Evolutionary conservation across 108 stramenopile species (phyloP).

Genomic region (Discostella stelligeroides): DNA sequence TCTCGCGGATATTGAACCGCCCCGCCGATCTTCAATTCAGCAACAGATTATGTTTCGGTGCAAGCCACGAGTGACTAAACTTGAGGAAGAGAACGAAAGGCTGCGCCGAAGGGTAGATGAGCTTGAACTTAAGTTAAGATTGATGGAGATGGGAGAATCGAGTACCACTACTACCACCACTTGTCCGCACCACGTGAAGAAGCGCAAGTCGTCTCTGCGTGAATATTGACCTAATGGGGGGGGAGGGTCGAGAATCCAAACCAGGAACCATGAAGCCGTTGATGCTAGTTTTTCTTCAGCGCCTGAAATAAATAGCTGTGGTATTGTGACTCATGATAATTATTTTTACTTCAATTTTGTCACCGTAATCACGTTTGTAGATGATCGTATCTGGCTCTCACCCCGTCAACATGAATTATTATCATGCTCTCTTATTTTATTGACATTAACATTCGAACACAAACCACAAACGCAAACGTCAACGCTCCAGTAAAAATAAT

Average conservation of each 20-base stretch:
- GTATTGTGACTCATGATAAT: no score
- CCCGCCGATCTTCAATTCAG: conserved; percentile 13
- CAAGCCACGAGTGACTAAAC: conserved; percentile 31
- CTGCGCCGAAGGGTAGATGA: conserved; percentile 30
- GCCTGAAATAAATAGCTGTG: no score
- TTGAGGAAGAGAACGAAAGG: conserved; percentile 41
- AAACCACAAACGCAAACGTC: conserved; percentile 36
- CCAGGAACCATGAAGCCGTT: no score
- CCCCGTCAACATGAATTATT: no score
- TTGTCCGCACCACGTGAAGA: conserved; percentile 21
- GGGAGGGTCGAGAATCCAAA: no score
- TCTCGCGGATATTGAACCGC: conserved; percentile 20
- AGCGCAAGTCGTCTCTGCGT: conserved; percentile 28
- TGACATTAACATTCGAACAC: conserved; percentile 37
- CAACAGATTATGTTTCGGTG: conserved; percentile 30
- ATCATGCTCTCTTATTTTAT: no score
- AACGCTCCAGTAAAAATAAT: conserved; percentile 33
- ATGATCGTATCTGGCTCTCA: no score
- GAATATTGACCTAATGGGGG: background rate
- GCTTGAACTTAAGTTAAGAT: conserved; percentile 20
- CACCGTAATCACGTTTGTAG: no score
- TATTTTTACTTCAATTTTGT: no score
- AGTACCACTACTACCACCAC: background rate
- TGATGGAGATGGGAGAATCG: conserved; percentile 11
- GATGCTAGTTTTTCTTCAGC: no score